Percentiles rank a stretch among this genome's conserved stretches.
phyloP scores from a whole-genome alignment of 768 basidiomycete genomes.

The Serendipita sp. region DNA sequence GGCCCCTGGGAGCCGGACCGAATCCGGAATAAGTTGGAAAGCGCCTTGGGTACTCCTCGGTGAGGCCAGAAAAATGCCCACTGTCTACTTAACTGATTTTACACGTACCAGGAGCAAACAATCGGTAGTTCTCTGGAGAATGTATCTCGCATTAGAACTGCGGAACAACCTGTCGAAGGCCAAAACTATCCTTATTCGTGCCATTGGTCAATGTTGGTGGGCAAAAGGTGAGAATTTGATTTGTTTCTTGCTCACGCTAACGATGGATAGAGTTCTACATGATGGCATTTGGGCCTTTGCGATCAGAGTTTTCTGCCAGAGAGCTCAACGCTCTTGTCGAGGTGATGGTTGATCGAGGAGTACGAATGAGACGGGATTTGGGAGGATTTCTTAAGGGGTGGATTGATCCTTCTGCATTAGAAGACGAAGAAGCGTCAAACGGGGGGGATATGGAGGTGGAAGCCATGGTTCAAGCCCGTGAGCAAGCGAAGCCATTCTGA shows the following conservation, averaged over 20 bases:
- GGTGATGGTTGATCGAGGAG: constrained; percentile 59
- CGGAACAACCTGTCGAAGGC: constrained; percentile 43
- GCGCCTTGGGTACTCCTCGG: constrained; percentile 54
- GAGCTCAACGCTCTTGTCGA: constrained; percentile 52
- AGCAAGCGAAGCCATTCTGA: constrained; percentile 1
- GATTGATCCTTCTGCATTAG: constrained; percentile 9
- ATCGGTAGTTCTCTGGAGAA: constrained; percentile 53
- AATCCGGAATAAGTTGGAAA: constrained; percentile 43
- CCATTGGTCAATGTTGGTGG: constrained; percentile 57
- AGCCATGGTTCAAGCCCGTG: neutral
- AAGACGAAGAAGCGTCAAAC: neutral
- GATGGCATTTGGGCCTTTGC: constrained; percentile 53
- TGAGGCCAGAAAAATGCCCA: constrained; percentile 21
- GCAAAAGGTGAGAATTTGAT: constrained; percentile 38
- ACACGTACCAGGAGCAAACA: constrained; percentile 37
- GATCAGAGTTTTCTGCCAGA: constrained; percentile 38
- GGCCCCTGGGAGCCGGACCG: constrained; percentile 63
- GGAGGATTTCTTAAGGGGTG: constrained; percentile 40
- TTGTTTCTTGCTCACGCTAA: constrained; percentile 11
- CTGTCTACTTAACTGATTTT: neutral
- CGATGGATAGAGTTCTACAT: constrained; percentile 48
- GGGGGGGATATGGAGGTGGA: neutral
- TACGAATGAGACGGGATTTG: constrained; percentile 45
- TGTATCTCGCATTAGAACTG: constrained; percentile 68
- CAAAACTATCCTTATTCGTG: constrained; percentile 58